Conservation (phyloP, 2,329 filamentous ascomycete species). For the Talaromyces sp. region DNA sequence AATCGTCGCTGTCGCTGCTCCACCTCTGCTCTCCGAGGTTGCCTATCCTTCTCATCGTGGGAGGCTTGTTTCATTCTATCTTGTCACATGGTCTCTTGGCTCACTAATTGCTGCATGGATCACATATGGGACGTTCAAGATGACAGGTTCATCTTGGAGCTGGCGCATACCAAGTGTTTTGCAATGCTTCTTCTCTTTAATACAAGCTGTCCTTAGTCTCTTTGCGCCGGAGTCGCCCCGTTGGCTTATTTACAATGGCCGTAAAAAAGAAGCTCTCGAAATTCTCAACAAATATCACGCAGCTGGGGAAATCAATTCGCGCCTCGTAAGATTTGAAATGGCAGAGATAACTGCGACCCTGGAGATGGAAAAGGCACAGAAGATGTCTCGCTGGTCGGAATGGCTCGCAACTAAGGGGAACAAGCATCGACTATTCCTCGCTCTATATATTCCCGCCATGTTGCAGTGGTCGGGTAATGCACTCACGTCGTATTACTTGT, state of each 20-base stretch:
- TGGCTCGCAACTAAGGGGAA: slow-evolving; percentile 34
- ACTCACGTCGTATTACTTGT: slow-evolving; percentile 38
- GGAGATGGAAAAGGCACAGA: background rate
- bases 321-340: slow-evolving; percentile 33
- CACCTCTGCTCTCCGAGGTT: slow-evolving; percentile 42
- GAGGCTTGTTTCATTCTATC: slow-evolving; percentile 31
- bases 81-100: slow-evolving; percentile 29
- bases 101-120: slow-evolving; percentile 24
- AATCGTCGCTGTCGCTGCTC: slow-evolving; percentile 29
- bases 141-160: slow-evolving; percentile 19
- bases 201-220: slow-evolving; percentile 17
- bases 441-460: slow-evolving; percentile 34
- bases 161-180: slow-evolving; percentile 22
- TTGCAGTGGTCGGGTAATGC: slow-evolving; percentile 40
- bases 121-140: slow-evolving; percentile 23
- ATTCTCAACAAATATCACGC: slow-evolving; percentile 60
- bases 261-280: slow-evolving; percentile 55
- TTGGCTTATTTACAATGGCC: slow-evolving; percentile 60
- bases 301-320: slow-evolving; percentile 40
- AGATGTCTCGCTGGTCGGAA: slow-evolving; percentile 17
- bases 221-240: slow-evolving; percentile 52
- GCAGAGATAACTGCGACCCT: slow-evolving; percentile 28
- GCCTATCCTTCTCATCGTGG: slow-evolving; percentile 39
- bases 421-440: slow-evolving; percentile 39
- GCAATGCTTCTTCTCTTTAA: slow-evolving; percentile 15